Evolutionary conservation across 2,329 filamentous ascomycete genomes (phyloP), one percentile per base, ranked within the genome.

Genomic region (Rutstroemia sp.): DNA sequence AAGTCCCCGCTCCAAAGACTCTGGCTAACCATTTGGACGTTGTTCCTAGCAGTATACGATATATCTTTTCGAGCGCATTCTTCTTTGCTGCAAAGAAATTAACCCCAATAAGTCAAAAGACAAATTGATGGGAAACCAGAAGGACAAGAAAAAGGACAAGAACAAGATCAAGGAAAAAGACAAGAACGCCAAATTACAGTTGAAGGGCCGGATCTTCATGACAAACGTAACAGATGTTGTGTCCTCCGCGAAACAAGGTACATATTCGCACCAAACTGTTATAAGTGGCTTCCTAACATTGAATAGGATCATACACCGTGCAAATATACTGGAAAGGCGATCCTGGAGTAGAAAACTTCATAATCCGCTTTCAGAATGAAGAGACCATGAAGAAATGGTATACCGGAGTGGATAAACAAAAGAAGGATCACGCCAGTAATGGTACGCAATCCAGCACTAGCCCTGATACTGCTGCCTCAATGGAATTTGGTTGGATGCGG

Each of bases 251-350:
- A 96, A 92, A 71, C 89, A 90, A 72, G 91, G 92, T 95, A 81
- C 69, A 81, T 21, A 30, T 52, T 60, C 54, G 5, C 30, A 54
- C 58, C 27, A 7, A 36, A 4, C 8, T 55, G 25, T 21, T n/a
- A 4, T 10, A 12, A 8, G 8, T 27, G 45, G 44, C 46, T 38
- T 46, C 56, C 71, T 73, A 65, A 76, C 62, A 42, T 5, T 39
- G 51, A 51, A 12, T 65, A 94, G 91, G 90, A 48, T 92, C 89
- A 10, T 96, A 97, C 69, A 92, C 89, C 2, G 89, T 96, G 59
- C 92, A 97, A 69, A 97, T 99, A 56, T 96, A 92, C 79, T 99
- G 94, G 94, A 97, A 94, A 73, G 92, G 92, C 36, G 92, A 97
- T 62, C 90, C 92, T 0, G 90, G 89, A 4, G 90, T 96, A 34